These are phyloP conservation scores for Thielaviopsis musarum DNA, from an alignment of 2,329 filamentous ascomycete species.

Conservation along the genomic window DNA sequence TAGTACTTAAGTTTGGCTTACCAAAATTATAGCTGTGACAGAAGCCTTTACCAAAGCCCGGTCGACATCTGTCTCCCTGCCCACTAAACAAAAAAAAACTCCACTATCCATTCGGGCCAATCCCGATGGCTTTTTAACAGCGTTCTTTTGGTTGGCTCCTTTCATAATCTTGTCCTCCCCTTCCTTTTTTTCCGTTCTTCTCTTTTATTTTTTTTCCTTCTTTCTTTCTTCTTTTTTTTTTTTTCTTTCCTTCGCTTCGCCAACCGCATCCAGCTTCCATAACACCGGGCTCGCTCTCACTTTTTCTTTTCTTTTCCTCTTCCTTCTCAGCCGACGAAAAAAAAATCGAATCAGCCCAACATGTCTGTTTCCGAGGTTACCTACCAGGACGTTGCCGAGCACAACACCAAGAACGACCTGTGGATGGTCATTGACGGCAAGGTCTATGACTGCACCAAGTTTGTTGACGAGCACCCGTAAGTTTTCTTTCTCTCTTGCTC, in stretches of 20 bases:
- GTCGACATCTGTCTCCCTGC: too few species aligned
- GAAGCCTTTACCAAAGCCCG: too few species aligned
- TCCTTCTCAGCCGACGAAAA: background rate
- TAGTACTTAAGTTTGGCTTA: too few species aligned
- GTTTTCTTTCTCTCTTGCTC: conserved; percentile 25
- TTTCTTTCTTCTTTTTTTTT: background rate
- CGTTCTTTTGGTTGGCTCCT: conserved; percentile 1
- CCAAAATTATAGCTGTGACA: too few species aligned
- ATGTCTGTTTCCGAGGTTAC: conserved; percentile 39
- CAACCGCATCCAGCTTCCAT: background rate
- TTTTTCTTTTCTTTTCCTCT: conserved; percentile 7
- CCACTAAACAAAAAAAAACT: background rate
- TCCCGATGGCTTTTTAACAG: background rate
- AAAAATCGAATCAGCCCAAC: conserved; percentile 13
- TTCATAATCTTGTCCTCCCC: background rate
- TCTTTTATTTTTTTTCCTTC: background rate
- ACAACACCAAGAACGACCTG: conserved; percentile 88
- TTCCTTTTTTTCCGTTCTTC: background rate
- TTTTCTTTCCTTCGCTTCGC: background rate
- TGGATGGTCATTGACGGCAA: conserved; percentile 90
- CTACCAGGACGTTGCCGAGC: conserved; percentile 64
- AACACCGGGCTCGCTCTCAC: background rate
- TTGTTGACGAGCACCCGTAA: conserved; percentile 92
- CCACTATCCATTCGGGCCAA: background rate
- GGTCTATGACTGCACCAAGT: conserved; percentile 78